Base-by-base conservation (phyloP, 352 stramenopile genomes). In the Phytophthora palmivora region DNA sequence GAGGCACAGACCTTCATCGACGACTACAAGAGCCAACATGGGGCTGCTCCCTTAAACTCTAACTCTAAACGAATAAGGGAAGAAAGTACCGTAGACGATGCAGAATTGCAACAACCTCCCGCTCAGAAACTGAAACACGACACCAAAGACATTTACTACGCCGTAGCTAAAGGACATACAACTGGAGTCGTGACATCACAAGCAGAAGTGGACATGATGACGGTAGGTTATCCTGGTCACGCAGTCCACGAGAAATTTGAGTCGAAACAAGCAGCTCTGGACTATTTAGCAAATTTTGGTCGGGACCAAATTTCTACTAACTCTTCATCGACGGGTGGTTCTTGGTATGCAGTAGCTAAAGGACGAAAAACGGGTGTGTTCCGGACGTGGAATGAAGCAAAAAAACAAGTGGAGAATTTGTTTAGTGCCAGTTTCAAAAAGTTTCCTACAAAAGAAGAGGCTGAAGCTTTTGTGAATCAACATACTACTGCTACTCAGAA, bases 331-430 rank as follows among this genome's bases (percentile, higher is more conserved):
- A 36, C 36, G 4, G 15, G 21, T 11, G 49, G 59, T 22, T 63
- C 15, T 28, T 87, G 70, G 65, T 91, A 89, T 44, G 82, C 74
- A 7, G 78, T 91, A 4, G 80, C 78, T 0, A 84, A 77, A 46
- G 82, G 80, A 3, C 58, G 65, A 0, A 62, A 80, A 32, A 77
- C 75, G 6, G 82, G 78, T 6, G 79, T 91, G 18, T 91, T 83
- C 55, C 63, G 70, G 1, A 72, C 72, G 8, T 91, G 79, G 79
- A 56, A 62, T 0, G 82, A 91, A 14, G 73, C 67, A 12, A 86
- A 87, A 37, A 21, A 66, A 16, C 82, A 86, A 18, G 72, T 91
- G 6, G 71, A 87, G 5, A 79, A 80, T 4, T 44, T 87, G 15
- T 72, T 75, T 49, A 81, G 69, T 39, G 74, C 76, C 32, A 85